Conservation (phyloP, 1,284 basidiomycete species). For the Thelephora terrestris region DNA sequence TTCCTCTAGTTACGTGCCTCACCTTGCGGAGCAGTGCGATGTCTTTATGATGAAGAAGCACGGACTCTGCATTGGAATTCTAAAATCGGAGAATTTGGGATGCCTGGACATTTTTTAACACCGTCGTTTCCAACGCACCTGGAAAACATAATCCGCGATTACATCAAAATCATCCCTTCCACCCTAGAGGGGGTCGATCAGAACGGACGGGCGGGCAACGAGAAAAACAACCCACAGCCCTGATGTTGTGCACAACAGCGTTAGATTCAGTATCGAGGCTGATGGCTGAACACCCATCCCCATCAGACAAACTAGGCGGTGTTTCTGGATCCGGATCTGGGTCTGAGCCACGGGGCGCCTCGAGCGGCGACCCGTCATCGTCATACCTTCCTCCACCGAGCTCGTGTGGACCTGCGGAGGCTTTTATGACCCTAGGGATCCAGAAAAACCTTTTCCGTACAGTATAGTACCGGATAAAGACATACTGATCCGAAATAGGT, state of each 20-base stretch:
- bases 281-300: no score
- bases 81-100: not conserved
- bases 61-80: not conserved
- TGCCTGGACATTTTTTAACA: not conserved
- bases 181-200: not conserved
- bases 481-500: constrained; percentile 1
- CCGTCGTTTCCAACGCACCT: not conserved
- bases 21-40: not conserved
- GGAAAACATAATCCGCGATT: not conserved
- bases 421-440: constrained; percentile 2
- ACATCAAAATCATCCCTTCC: not conserved
- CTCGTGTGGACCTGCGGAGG: constrained; percentile 2
- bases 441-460: not conserved
- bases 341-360: no score
- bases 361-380: no score
- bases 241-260: not conserved
- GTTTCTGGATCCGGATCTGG: no score
- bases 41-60: not conserved
- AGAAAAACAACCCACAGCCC: not conserved
- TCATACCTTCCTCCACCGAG: not conserved
- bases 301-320: no score
- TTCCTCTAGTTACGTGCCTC: no score
- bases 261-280: no score
- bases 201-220: not conserved
- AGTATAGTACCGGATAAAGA: no score